Evolutionary conservation across 2,329 filamentous ascomycete species (phyloP).

Genomic region (Aaosphaeria pasadenensis): DNA sequence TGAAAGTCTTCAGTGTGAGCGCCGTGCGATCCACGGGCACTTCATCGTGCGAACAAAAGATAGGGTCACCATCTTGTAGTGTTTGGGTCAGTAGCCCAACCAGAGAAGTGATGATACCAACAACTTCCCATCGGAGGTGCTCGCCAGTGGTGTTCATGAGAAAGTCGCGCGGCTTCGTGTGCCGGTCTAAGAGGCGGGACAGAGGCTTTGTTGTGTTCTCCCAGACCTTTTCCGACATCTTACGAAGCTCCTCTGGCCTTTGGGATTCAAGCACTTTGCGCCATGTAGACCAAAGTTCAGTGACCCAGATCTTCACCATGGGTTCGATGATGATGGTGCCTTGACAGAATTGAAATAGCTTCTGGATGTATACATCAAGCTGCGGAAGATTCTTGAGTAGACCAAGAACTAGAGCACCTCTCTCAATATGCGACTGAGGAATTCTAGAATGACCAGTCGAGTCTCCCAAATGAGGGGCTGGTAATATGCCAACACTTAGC

Average conservation of each 20-base stretch:
- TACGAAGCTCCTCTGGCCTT: constrained; percentile 26
- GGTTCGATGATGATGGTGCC: constrained; percentile 34
- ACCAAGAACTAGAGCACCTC: constrained; percentile 22
- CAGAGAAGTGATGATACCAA: constrained; percentile 39
- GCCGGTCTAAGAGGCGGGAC: constrained; percentile 24
- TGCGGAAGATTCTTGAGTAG: constrained; percentile 23
- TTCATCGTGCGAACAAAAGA: constrained; percentile 29
- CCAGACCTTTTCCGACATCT: constrained; percentile 42
- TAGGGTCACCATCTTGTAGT: constrained; percentile 28
- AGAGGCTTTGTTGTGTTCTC: constrained; percentile 39
- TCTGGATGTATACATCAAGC: constrained; percentile 29
- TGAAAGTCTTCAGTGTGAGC: constrained; percentile 20
- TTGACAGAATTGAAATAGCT: constrained; percentile 27
- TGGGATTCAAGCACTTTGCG: constrained; percentile 19
- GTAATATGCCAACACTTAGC: constrained; percentile 19
- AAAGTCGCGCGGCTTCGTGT: constrained; percentile 40
- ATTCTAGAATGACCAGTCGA: constrained; percentile 2
- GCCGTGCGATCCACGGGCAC: constrained; percentile 20
- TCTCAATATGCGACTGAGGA: constrained; percentile 21
- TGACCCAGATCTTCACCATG: constrained; percentile 28
- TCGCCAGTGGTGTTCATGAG: constrained; percentile 37
- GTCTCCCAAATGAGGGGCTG: constrained; percentile 1
- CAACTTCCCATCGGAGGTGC: constrained; percentile 43
- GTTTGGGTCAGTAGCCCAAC: constrained; percentile 36
- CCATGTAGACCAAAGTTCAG: constrained; percentile 24